These are phyloP conservation scores for Parathielavia hyrcaniae DNA, from an alignment of 495 filamentous ascomycete species.

Conservation along the genomic window DNA sequence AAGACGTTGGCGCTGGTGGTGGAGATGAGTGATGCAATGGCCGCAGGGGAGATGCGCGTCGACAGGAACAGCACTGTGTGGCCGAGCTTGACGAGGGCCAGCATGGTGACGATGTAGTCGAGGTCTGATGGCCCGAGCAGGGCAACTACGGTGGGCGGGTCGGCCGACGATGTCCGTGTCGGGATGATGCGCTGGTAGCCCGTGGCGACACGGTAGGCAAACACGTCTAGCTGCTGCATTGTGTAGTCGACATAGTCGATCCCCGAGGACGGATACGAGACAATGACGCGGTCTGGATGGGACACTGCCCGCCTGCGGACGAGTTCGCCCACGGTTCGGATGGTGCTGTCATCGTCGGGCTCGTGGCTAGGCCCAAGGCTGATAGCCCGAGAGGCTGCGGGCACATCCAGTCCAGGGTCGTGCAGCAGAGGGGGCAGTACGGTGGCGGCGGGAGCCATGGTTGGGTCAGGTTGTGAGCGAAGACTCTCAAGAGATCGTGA, in stretches of 20 bases:
- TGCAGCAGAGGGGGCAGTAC: neutral
- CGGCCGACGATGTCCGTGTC: neutral
- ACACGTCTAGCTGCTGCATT: slow-evolving; percentile 1
- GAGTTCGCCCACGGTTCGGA: neutral
- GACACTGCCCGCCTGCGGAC: neutral
- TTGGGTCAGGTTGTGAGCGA: neutral
- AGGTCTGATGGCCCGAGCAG: neutral
- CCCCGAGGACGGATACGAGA: neutral
- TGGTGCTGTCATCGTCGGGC: neutral
- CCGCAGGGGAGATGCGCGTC: neutral
- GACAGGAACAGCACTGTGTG: neutral
- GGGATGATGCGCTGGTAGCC: neutral
- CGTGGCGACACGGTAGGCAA: neutral
- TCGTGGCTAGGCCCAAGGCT: neutral
- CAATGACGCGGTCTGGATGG: neutral
- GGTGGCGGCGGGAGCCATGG: neutral
- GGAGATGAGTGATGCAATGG: neutral
- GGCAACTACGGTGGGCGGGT: neutral
- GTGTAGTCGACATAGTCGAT: slow-evolving; percentile 1
- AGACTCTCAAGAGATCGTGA: neutral
- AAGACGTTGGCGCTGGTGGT: neutral
- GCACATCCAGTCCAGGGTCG: neutral
- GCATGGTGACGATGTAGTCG: neutral
- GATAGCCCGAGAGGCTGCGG: neutral
- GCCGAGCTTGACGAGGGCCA: neutral